Evolutionary conservation across 73 alveolate species (phyloP).

Genomic region (Paramecium octaurelia): DNA sequence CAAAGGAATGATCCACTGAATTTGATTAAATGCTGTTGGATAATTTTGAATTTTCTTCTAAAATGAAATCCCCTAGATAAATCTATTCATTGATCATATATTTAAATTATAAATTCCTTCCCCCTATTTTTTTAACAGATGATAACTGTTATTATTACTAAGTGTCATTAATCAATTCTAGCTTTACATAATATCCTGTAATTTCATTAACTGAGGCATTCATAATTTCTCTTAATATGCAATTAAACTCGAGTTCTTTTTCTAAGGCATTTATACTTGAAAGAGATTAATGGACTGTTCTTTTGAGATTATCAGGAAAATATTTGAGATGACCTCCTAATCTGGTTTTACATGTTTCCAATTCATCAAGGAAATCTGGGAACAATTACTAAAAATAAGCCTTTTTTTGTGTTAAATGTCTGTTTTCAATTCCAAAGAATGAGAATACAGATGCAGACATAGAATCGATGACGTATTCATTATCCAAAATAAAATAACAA

Average conservation of each 20-base stretch:
- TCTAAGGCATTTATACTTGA: background rate
- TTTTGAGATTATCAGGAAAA: background rate
- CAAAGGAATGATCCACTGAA: background rate
- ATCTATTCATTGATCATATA: background rate
- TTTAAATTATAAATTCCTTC: background rate
- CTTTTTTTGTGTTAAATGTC: background rate
- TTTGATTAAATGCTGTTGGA: background rate
- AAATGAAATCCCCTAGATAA: background rate
- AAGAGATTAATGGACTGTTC: background rate
- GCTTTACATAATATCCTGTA: background rate
- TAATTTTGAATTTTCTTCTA: background rate
- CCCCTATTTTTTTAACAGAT: background rate
- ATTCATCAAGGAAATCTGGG: background rate
- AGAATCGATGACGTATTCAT: background rate
- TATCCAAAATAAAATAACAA: slow-evolving; percentile 6
- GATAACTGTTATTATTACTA: background rate
- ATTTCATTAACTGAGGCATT: background rate
- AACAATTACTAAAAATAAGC: background rate
- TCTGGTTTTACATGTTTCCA: background rate
- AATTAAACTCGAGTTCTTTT: background rate
- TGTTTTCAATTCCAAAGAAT: background rate
- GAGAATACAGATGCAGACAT: background rate
- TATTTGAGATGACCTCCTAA: background rate
- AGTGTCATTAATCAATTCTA: background rate
- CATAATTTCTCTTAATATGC: background rate